phyloP scores from a whole-genome alignment of 192 early-diverging fungal species.

The Neocallimastix lanati region DNA sequence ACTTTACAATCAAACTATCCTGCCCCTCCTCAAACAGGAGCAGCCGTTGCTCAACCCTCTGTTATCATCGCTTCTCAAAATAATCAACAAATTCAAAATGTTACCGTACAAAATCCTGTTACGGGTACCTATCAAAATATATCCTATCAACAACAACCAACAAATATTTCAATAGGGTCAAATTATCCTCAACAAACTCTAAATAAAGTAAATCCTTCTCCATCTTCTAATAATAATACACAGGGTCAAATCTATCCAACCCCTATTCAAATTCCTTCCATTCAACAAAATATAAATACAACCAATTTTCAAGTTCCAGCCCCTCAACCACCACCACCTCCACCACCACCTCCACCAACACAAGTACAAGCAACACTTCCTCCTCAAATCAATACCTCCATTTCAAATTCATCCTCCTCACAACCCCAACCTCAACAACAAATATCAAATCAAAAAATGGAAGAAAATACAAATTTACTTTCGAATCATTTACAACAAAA shows the following conservation, averaged over 20 bases:
- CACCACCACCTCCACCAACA: no score
- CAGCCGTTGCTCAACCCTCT: no score
- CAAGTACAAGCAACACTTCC: no score
- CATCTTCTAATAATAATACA: no score
- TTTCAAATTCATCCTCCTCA: no score
- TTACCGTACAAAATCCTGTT: not conserved
- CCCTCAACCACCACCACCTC: no score
- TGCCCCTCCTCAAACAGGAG: not conserved
- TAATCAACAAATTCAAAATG: not conserved
- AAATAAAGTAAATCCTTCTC: not conserved
- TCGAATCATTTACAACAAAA: not conserved
- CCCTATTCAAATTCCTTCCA: not conserved
- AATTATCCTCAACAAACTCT: not conserved
- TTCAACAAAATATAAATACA: not conserved
- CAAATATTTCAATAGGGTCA: not conserved
- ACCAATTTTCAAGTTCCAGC: not conserved
- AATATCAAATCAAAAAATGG: not conserved
- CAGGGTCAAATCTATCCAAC: not conserved
- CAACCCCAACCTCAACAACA: not conserved
- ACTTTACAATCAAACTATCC: not conserved
- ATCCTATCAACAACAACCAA: not conserved
- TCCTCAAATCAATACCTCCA: no score
- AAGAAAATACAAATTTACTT: not conserved
- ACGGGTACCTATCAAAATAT: not conserved
- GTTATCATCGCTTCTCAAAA: not conserved